These are phyloP conservation scores for Yamadazyma siamensis DNA, from an alignment of 1,139 yeast species.

Conservation along the genomic window DNA sequence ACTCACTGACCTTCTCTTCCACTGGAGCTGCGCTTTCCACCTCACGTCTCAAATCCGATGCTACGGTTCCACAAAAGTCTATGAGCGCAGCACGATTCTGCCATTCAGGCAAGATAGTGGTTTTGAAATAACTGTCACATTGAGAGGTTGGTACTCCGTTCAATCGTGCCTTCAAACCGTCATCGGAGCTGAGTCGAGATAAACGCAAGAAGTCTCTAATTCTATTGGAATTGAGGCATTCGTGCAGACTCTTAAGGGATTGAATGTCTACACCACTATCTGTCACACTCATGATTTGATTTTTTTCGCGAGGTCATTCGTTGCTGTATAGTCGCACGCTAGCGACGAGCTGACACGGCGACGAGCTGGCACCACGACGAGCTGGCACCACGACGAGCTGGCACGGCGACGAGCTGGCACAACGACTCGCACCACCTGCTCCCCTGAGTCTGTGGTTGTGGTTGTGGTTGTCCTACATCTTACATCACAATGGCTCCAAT, in stretches of 20 bases:
- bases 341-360: no score
- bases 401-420: no score
- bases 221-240: conserved; percentile 32
- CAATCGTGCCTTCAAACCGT: conserved; percentile 36
- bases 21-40: conserved; percentile 6
- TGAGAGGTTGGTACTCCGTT: conserved; percentile 22
- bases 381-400: no score
- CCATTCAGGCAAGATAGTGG: conserved; percentile 39
- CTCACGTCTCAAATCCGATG: conserved; percentile 20
- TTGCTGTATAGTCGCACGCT: no score
- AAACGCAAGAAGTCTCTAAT: conserved; percentile 37
- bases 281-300: no score
- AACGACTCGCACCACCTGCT: no score
- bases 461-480: no score
- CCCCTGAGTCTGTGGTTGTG: no score
- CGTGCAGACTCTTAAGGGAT: conserved; percentile 26
- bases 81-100: conserved; percentile 26
- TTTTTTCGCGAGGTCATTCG: no score
- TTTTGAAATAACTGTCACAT: conserved; percentile 29
- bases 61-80: conserved; percentile 28
- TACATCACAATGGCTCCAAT: no score
- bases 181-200: conserved; percentile 40
- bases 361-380: no score
- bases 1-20: conserved; percentile 10
- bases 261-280: no score